These are phyloP conservation scores for Astrocystis sublimbata DNA, from an alignment of 495 filamentous ascomycete genomes.

Conservation along the genomic window DNA sequence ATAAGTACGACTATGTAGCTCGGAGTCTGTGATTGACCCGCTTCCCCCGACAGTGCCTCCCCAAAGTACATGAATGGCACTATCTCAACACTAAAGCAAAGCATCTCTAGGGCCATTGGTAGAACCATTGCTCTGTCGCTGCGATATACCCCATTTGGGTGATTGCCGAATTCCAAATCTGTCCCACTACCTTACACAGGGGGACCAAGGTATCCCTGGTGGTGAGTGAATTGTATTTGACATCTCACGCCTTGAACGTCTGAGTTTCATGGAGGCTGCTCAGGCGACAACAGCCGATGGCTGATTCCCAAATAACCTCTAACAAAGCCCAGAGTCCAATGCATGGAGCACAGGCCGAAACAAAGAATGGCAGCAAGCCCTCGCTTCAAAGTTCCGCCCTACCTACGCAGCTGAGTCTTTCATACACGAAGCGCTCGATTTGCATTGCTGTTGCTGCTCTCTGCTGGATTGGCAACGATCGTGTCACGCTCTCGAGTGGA, in stretches of 20 bases:
- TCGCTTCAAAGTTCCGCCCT: too few species aligned
- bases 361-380: too few species aligned
- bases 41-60: too few species aligned
- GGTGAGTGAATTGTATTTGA: neutral
- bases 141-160: too few species aligned
- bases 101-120: conserved; percentile 8
- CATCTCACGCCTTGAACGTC: neutral
- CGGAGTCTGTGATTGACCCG: conserved; percentile 5
- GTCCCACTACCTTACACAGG: neutral
- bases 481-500: conserved; percentile 8
- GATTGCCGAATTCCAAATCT: conserved; percentile 17
- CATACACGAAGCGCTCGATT: too few species aligned
- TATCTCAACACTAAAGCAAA: neutral
- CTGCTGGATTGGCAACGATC: conserved; percentile 3
- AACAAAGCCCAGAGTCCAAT: too few species aligned
- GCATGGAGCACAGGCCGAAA: too few species aligned
- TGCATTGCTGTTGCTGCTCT: neutral
- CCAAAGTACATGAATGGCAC: neutral
- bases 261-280: neutral
- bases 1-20: neutral
- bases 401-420: too few species aligned
- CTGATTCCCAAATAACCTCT: neutral
- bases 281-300: neutral
- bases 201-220: conserved; percentile 3
- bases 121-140: too few species aligned